Base-by-base conservation (phyloP, 768 basidiomycete species). In the Panellus pusillus region DNA sequence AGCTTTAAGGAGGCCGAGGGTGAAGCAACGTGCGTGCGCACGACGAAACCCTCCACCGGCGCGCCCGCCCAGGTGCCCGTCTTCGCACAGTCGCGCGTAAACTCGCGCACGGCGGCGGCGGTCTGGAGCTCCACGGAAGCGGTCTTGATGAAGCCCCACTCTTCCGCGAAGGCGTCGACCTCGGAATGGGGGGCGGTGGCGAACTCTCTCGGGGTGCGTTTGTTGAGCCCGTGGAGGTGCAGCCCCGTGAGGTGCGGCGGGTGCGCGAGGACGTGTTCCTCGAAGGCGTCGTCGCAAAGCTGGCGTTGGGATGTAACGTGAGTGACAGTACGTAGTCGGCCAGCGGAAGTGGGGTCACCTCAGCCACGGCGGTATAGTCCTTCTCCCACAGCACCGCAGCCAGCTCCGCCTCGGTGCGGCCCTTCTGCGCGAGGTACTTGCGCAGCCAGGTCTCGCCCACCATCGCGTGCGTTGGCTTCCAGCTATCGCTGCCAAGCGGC, bases 241-340 rank as follows among this genome's bases (percentile, higher is more conserved):
- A 98, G 82, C 4, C 95, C 96, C 0, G 93, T 91, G 55, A 83
- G 82, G 19, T 96, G 86, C 3, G 83, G 77, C 0, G 91, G 74
- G 64, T 93, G 96, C 0, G 84, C 74, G 0, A 99, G 79, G 49
- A 98, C 96, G 64, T 99, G 97, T 66, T 98, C 96, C 62, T 99
- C 96, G 67, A 98, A 99, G 0, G 80, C 81, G 70, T 99, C 97
- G 63, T 99, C 97, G 67, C 97, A 99, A 4, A 99, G 84, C 95
- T 98, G 62, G 0, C 15, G 43, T n/a, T 29, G 31, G 17, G 52
- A 17, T 9, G 12, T 2, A 4, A 2, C 8, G 14, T 18, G 6
- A 36, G 8, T 12, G 14, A 7, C 4, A 37, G 8, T 8, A 12
- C 4, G 28, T 27, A 14, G 28, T 14, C 50, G 24, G 29, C 31